These are phyloP conservation scores for Fusarium decemcellulare DNA, from an alignment of 2,329 filamentous ascomycete genomes.

Conservation along the genomic window DNA sequence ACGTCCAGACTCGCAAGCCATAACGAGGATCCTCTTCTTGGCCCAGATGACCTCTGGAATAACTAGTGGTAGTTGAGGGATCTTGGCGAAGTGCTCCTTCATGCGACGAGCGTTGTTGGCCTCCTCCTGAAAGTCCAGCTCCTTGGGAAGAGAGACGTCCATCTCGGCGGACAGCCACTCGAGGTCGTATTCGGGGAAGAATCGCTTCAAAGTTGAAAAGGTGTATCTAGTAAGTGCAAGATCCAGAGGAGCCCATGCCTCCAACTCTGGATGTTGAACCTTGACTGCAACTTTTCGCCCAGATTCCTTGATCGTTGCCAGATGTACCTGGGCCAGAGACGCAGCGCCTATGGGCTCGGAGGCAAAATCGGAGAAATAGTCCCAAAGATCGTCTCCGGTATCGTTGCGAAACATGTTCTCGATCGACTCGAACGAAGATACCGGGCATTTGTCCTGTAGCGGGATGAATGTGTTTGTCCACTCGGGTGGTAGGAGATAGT, in stretches of 20 bases:
- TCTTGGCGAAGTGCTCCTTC: conserved; percentile 82
- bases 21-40: conserved; percentile 89
- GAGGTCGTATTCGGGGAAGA: conserved; percentile 97
- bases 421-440: conserved; percentile 90
- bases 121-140: conserved; percentile 91
- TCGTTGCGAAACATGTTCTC: conserved; percentile 88
- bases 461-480: conserved; percentile 98
- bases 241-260: conserved; percentile 92
- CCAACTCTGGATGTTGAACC: conserved; percentile 91
- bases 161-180: conserved; percentile 97
- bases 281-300: conserved; percentile 95
- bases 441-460: conserved; percentile 93
- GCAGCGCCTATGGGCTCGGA: conserved; percentile 88
- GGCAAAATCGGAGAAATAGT: conserved; percentile 90
- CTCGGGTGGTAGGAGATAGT: conserved; percentile 90
- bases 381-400: conserved; percentile 82
- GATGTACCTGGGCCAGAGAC: conserved; percentile 93
- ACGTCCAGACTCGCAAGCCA: conserved; percentile 91
- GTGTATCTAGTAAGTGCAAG: conserved; percentile 89
- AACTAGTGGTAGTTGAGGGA: conserved; percentile 83
- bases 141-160: conserved; percentile 89
- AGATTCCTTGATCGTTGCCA: conserved; percentile 85
- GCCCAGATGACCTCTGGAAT: conserved; percentile 94
- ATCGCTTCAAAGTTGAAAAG: conserved; percentile 89
- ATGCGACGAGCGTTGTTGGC: conserved; percentile 86